phyloP scores from a whole-genome alignment of 352 stramenopile species.

The Phytophthora ohioensis region DNA sequence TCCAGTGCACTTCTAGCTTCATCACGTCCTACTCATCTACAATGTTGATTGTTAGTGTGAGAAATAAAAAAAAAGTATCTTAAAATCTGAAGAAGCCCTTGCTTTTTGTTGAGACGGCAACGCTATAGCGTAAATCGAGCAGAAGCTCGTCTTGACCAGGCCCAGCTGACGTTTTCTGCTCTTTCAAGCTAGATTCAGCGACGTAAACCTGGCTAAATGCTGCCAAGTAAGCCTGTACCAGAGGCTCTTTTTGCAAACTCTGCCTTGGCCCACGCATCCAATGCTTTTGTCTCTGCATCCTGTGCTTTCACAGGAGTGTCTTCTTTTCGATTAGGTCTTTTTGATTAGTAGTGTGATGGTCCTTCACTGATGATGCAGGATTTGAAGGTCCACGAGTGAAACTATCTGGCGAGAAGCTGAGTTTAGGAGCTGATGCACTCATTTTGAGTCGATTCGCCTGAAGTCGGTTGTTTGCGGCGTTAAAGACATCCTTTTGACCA shows the following conservation, averaged over 20 bases:
- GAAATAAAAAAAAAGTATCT: neutral
- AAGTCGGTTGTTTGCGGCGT: conserved; percentile 25
- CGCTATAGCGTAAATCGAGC: conserved; percentile 44
- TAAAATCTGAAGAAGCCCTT: neutral
- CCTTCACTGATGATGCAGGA: neutral
- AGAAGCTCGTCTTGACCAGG: conserved; percentile 37
- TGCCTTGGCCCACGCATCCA: conserved; percentile 15
- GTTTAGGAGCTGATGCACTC: neutral
- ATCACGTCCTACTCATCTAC: conserved; percentile 36
- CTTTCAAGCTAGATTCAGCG: conserved; percentile 11
- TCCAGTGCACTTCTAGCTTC: conserved; percentile 41
- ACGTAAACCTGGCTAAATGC: conserved; percentile 27
- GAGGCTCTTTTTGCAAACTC: conserved; percentile 18
- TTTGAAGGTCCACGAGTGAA: neutral
- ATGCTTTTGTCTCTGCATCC: conserved; percentile 8
- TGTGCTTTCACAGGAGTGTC: neutral
- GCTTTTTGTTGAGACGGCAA: conserved; percentile 54
- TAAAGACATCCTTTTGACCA: conserved; percentile 40
- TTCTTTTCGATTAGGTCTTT: neutral
- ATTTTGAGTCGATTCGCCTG: conserved; percentile 13
- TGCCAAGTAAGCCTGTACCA: conserved; percentile 20
- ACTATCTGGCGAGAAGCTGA: neutral
- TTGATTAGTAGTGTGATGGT: neutral
- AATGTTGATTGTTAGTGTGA: neutral
- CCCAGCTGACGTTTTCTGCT: conserved; percentile 8